Evolutionary conservation across 345 rosid species (phyloP).

Genomic region (Camelina laxa): DNA sequence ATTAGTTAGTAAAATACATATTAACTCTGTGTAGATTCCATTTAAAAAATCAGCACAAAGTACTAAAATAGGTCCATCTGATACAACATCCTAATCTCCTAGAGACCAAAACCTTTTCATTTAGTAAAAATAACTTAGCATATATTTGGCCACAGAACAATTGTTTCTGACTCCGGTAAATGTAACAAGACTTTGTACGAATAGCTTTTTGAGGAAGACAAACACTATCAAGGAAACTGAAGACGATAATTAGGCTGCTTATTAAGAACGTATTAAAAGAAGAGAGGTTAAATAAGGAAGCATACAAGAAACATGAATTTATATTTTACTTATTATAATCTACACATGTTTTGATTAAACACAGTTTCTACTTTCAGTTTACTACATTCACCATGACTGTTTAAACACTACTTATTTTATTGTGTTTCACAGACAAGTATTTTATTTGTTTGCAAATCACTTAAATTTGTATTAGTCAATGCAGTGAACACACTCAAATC

Average conservation of each 20-base stretch:
- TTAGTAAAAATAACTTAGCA: constrained; percentile 6
- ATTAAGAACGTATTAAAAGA: constrained; percentile 3
- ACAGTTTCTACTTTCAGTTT: too few relatives aligned
- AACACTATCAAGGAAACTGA: constrained; percentile 17
- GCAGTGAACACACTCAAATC: too few relatives aligned
- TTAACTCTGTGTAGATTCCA: background rate
- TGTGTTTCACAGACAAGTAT: too few relatives aligned
- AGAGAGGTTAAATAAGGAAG: constrained; percentile 22
- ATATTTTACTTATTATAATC: too few relatives aligned
- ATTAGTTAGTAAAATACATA: too few relatives aligned
- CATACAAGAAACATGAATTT: constrained; percentile 62
- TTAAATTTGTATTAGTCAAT: too few relatives aligned
- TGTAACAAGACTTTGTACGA: background rate
- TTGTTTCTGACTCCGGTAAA: constrained; percentile 8
- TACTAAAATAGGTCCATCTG: background rate
- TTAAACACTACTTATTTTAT: too few relatives aligned
- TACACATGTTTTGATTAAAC: too few relatives aligned
- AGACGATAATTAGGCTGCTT: constrained; percentile 7
- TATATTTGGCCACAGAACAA: constrained; percentile 14
- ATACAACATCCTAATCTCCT: background rate
- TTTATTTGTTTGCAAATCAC: too few relatives aligned
- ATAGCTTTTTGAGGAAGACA: background rate
- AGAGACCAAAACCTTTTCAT: constrained; percentile 7
- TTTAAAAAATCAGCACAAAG: background rate
- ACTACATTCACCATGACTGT: too few relatives aligned